A percentile compares a stretch with the other conserved stretches of the same genome.
phyloP scores from a whole-genome alignment of 208 protist genomes.

The Tritrichomonas foetus region DNA sequence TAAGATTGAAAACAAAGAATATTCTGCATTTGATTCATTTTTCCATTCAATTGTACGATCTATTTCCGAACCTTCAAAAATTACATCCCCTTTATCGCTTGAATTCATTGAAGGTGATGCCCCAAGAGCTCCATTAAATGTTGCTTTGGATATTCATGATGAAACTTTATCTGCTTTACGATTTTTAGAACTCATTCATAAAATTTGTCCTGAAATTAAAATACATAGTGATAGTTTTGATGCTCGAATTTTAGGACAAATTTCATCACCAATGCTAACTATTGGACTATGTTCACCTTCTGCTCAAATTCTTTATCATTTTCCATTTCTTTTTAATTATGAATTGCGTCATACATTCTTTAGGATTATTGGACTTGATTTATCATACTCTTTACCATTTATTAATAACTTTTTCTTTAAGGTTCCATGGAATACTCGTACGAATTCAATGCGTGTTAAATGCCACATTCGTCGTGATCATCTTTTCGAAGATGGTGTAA shows the following conservation, averaged over 20 bases:
- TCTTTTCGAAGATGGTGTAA: neutral
- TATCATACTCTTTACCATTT: neutral
- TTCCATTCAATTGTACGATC: neutral
- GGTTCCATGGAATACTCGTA: neutral
- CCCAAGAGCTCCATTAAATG: neutral
- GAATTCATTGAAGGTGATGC: neutral
- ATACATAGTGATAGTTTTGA: neutral
- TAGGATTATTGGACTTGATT: neutral
- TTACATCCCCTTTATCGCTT: neutral
- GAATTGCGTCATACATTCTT: too few relatives aligned
- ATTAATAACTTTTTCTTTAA: neutral
- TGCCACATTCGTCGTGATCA: neutral
- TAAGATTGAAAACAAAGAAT: neutral
- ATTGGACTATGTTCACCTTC: neutral
- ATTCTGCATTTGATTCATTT: neutral
- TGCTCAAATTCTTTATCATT: neutral
- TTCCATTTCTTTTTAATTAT: neutral
- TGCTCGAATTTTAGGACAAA: neutral
- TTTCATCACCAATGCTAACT: neutral
- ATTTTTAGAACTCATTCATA: neutral
- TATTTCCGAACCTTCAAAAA: too few relatives aligned
- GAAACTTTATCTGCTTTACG: neutral
- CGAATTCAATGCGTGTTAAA: neutral
- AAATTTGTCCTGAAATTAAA: neutral
- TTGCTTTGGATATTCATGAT: neutral